These are phyloP conservation scores for Atkinsonella hypoxylon DNA, from an alignment of 2,329 filamentous ascomycete species.

Conservation along the genomic window DNA sequence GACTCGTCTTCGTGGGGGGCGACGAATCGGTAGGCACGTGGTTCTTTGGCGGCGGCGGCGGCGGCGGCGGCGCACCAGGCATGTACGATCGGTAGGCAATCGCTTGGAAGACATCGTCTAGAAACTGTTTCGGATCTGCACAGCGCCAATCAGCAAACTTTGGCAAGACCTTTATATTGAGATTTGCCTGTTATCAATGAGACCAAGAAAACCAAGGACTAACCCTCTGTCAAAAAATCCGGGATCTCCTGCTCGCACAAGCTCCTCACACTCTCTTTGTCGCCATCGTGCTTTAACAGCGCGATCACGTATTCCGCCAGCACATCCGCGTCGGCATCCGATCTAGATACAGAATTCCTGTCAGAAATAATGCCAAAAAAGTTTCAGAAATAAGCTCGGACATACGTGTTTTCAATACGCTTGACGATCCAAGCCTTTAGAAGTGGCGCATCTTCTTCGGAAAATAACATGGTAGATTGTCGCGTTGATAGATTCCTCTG, in stretches of 20 bases:
- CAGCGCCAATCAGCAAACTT: background rate
- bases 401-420: slow-evolving; percentile 63
- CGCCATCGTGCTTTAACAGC: slow-evolving; percentile 58
- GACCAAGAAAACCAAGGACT: slow-evolving; percentile 14
- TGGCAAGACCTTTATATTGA: too few species aligned
- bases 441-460: slow-evolving; percentile 46
- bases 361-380: slow-evolving; percentile 3
- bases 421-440: slow-evolving; percentile 71
- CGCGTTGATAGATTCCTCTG: background rate
- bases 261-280: slow-evolving; percentile 48
- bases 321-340: slow-evolving; percentile 69
- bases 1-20: background rate
- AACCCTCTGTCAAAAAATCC: slow-evolving; percentile 58
- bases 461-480: slow-evolving; percentile 40
- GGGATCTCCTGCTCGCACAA: slow-evolving; percentile 61
- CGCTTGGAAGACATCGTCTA: slow-evolving; percentile 57
- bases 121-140: slow-evolving; percentile 38
- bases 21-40: background rate
- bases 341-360: slow-evolving; percentile 33
- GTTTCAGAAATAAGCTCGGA: slow-evolving; percentile 7
- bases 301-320: slow-evolving; percentile 78
- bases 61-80: slow-evolving; percentile 38
- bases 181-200: background rate
- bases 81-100: slow-evolving; percentile 51
- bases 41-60: slow-evolving; percentile 9